phyloP scores from a whole-genome alignment of 2,329 filamentous ascomycete genomes.

The Diaporthe citri region DNA sequence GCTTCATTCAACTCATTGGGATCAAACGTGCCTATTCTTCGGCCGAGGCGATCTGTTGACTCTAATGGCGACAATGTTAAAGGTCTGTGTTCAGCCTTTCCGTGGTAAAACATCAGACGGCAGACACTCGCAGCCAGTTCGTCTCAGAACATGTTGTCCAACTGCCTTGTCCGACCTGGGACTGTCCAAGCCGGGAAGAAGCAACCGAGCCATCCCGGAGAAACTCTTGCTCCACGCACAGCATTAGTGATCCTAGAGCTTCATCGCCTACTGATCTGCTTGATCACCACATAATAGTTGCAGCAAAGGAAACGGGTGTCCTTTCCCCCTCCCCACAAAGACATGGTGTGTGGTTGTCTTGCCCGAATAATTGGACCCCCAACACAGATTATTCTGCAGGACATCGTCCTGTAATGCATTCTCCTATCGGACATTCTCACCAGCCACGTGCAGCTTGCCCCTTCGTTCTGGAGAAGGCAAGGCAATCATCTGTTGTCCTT shows the following conservation, averaged over 20 bases:
- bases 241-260: neutral
- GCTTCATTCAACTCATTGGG: neutral
- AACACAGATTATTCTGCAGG: neutral
- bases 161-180: neutral
- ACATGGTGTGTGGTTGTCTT: neutral
- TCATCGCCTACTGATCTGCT: no score
- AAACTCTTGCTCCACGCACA: neutral
- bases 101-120: neutral
- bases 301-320: neutral
- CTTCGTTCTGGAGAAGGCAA: neutral
- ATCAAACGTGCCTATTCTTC: neutral
- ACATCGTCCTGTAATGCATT: neutral
- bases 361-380: no score
- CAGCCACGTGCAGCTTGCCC: neutral
- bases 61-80: neutral
- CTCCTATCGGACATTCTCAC: neutral
- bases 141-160: neutral
- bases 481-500: neutral
- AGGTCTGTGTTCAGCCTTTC: neutral
- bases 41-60: neutral
- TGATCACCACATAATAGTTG: neutral
- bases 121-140: slow-evolving; percentile 6
- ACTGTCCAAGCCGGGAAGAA: neutral
- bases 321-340: neutral
- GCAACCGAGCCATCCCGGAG: neutral